phyloP scores from a whole-genome alignment of 352 stramenopile species.

The Poterioochromonas sp. region DNA sequence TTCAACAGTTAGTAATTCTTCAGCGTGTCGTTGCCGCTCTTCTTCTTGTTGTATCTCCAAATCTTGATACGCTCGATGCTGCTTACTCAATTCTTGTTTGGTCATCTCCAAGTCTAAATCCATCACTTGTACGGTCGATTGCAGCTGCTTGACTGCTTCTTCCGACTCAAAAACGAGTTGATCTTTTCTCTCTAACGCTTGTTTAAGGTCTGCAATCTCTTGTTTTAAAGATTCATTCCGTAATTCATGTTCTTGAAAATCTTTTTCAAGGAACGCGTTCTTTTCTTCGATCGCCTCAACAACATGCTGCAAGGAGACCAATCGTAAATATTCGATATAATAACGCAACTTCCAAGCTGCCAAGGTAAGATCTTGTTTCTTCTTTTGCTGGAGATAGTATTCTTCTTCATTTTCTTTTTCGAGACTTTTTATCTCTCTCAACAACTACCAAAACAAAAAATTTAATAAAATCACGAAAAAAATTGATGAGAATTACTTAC shows the following conservation, averaged over 20 bases:
- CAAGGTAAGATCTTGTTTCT: neutral
- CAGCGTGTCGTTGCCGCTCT: neutral
- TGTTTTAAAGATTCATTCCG: neutral
- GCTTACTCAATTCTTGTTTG: neutral
- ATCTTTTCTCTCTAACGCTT: neutral
- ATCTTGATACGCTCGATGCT: neutral
- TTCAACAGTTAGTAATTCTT: neutral
- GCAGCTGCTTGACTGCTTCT: neutral
- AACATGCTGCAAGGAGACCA: neutral
- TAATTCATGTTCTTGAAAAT: neutral
- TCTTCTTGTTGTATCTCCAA: neutral
- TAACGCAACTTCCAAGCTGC: conserved; percentile 5
- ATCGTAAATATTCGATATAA: neutral
- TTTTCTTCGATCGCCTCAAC: neutral
- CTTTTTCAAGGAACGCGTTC: neutral
- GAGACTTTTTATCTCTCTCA: neutral
- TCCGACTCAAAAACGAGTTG: neutral
- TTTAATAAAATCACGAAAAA: neutral
- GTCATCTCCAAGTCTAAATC: neutral
- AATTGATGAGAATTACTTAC: conserved; percentile 7
- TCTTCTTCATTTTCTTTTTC: neutral
- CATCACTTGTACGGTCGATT: too few relatives aligned
- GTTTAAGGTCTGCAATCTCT: neutral
- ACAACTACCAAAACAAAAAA: neutral
- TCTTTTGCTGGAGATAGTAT: neutral